Percentiles rank a stretch among this genome's conserved stretches.
Evolutionary conservation across 441 rosid genomes (phyloP).

Genomic region (Mallotus japonicus): DNA sequence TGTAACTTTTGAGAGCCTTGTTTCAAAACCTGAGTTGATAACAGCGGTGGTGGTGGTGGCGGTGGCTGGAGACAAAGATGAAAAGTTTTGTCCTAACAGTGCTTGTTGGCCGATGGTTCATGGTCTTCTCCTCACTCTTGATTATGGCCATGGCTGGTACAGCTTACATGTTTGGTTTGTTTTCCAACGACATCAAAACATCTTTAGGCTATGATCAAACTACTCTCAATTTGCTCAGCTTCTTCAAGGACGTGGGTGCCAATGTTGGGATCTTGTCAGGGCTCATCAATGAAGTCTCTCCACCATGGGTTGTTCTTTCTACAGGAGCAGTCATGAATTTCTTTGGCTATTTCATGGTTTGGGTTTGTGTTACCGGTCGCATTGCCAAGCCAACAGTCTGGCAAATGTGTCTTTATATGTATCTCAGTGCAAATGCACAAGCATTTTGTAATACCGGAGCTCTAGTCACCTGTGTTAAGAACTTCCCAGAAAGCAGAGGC

Average conservation of each 20-base stretch:
- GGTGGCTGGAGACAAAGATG: slow-evolving; percentile 25
- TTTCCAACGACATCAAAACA: slow-evolving; percentile 45
- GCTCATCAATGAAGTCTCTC: slow-evolving; percentile 49
- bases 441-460: slow-evolving; percentile 57
- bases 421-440: slow-evolving; percentile 56
- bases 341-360: slow-evolving; percentile 59
- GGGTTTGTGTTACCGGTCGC: slow-evolving; percentile 47
- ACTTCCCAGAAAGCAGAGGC: slow-evolving; percentile 44
- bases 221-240: slow-evolving; percentile 55
- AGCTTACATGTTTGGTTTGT: slow-evolving; percentile 60
- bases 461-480: slow-evolving; percentile 51
- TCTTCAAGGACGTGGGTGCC: slow-evolving; percentile 67
- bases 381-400: slow-evolving; percentile 45
- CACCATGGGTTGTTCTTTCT: slow-evolving; percentile 50
- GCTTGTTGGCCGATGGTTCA: slow-evolving; percentile 56
- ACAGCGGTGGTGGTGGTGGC: slow-evolving; percentile 1
- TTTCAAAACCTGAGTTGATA: no score
- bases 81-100: slow-evolving; percentile 36
- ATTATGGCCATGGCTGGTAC: slow-evolving; percentile 65
- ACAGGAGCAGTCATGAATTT: slow-evolving; percentile 55
- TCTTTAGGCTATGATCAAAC: slow-evolving; percentile 62
- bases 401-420: slow-evolving; percentile 65
- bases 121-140: slow-evolving; percentile 52
- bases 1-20: no score
- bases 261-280: slow-evolving; percentile 59